A percentile compares a stretch with the other conserved stretches of the same genome.
These are phyloP conservation scores for Mycena olivaceomarginata DNA, from an alignment of 768 basidiomycete species.

Conservation along the genomic window DNA sequence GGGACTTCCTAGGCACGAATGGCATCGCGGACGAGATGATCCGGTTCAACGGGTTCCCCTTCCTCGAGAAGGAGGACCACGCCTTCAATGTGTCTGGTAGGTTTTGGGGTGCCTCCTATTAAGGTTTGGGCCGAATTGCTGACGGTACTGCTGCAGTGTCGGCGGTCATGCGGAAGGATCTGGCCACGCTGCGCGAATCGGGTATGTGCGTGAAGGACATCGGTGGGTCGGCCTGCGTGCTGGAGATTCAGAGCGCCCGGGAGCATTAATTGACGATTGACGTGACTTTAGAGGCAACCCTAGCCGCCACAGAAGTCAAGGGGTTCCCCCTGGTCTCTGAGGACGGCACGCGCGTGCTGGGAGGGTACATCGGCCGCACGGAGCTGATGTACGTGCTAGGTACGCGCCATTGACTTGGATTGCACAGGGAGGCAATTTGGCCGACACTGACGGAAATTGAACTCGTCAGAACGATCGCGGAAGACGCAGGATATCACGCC, in stretches of 20 bases:
- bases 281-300: conserved; percentile 73
- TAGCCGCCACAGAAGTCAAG: conserved; percentile 86
- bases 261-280: conserved; percentile 23
- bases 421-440: neutral
- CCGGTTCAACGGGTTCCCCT: conserved; percentile 97
- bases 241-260: neutral
- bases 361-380: conserved; percentile 92
- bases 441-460: conserved; percentile 27
- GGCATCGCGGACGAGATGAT: conserved; percentile 99
- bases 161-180: conserved; percentile 90
- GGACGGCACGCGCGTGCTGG: conserved; percentile 74
- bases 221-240: conserved; percentile 68
- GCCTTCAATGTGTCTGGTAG: conserved; percentile 93
- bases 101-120: conserved; percentile 47
- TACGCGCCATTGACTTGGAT: conserved; percentile 52
- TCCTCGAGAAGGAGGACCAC: conserved; percentile 96
- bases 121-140: conserved; percentile 7
- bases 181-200: conserved; percentile 82
- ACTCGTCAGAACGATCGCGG: conserved; percentile 79
- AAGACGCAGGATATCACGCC: conserved; percentile 76
- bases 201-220: conserved; percentile 88
- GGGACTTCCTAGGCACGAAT: conserved; percentile 93
- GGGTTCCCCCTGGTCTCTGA: conserved; percentile 93
- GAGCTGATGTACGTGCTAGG: conserved; percentile 93
- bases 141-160: conserved; percentile 74